Evolutionary conservation across 345 rosid species (phyloP).

Genomic region (Eucalyptus coolabah): DNA sequence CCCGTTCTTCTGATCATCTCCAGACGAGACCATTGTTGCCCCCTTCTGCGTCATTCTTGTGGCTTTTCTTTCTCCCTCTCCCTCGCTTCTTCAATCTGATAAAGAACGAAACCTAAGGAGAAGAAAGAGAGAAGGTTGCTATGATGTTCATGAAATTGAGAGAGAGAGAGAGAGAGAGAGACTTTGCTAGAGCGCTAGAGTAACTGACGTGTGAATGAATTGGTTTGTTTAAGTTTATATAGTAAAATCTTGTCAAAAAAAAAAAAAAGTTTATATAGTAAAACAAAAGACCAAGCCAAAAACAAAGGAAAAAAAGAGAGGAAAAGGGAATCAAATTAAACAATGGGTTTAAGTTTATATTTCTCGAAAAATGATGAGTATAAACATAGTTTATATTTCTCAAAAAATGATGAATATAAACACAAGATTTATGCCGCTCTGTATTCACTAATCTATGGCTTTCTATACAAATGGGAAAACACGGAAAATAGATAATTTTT

Average conservation of each 20-base stretch:
- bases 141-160: background rate
- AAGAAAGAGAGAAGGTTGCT: background rate
- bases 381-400: background rate
- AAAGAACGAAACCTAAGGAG: background rate
- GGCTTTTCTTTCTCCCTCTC: background rate
- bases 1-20: background rate
- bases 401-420: background rate
- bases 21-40: background rate
- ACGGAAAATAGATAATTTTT: background rate
- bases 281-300: background rate
- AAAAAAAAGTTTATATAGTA: background rate
- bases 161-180: background rate
- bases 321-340: background rate
- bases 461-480: background rate
- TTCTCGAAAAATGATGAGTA: background rate
- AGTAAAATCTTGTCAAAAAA: no score
- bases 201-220: background rate
- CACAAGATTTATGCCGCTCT: background rate
- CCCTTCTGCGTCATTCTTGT: background rate
- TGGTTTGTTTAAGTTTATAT: background rate
- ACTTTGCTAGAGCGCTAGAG: background rate
- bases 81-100: background rate
- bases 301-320: background rate
- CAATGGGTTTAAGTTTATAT: background rate
- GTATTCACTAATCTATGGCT: no score